phyloP scores from a whole-genome alignment of 768 basidiomycete species.

The Pleurotus ostreatus region DNA sequence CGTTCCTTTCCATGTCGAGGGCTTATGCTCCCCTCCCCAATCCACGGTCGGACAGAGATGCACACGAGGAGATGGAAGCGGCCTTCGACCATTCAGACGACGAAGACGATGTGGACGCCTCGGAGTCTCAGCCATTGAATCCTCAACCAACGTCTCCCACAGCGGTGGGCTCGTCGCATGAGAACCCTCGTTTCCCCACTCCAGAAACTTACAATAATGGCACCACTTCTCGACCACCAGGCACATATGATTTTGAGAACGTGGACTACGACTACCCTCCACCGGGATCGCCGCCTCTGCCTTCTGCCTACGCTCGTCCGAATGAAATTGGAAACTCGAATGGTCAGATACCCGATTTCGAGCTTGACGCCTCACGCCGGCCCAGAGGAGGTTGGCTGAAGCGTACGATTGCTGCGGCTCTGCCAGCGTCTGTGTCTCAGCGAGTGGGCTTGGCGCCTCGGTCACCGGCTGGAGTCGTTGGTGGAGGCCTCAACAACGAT shows the following conservation, averaged over 20 bases:
- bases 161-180: conserved; percentile 12
- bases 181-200: background rate
- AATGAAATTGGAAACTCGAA: conserved; percentile 75
- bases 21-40: conserved; percentile 71
- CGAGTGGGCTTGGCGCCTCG: conserved; percentile 40
- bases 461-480: conserved; percentile 42
- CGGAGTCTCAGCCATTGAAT: conserved; percentile 54
- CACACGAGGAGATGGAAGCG: conserved; percentile 67
- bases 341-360: conserved; percentile 54
- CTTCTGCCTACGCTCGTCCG: conserved; percentile 60
- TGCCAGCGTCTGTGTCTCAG: conserved; percentile 48
- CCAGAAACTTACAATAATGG: background rate
- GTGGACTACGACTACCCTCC: conserved; percentile 79
- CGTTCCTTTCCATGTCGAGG: conserved; percentile 35
- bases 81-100: conserved; percentile 82
- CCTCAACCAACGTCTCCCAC: conserved; percentile 31
- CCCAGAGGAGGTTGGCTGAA: conserved; percentile 49
- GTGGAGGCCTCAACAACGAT: conserved; percentile 72
- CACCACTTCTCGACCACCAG: conserved; percentile 27
- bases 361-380: conserved; percentile 24
- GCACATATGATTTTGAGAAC: conserved; percentile 75
- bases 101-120: conserved; percentile 46
- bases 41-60: conserved; percentile 44
- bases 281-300: conserved; percentile 75
- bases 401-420: conserved; percentile 48